These are phyloP conservation scores for Firmiana major DNA, from an alignment of 345 rosid genomes.

Conservation along the genomic window DNA sequence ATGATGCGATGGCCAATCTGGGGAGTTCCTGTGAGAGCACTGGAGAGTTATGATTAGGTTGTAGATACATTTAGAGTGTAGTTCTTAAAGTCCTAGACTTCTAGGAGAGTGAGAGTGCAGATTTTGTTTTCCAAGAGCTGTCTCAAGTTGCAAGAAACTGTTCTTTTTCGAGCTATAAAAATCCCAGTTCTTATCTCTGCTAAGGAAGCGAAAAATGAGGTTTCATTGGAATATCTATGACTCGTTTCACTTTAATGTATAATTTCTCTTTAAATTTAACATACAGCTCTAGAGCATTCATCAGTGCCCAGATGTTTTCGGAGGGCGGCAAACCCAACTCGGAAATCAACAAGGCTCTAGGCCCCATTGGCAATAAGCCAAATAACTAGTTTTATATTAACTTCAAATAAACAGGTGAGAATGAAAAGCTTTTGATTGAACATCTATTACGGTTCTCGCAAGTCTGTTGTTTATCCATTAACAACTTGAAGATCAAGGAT, in stretches of 20 bases:
- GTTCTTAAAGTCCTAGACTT: constrained; percentile 3
- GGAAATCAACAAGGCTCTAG: no score
- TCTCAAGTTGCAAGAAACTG: constrained; percentile 16
- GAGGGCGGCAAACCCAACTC: no score
- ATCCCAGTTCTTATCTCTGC: not conserved
- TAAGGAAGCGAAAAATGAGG: not conserved
- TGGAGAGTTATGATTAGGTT: constrained; percentile 36
- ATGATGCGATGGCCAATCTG: constrained; percentile 52
- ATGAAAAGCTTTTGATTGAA: no score
- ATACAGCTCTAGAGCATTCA: not conserved
- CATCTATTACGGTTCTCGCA: not conserved
- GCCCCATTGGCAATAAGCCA: no score
- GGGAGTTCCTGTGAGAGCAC: constrained; percentile 96
- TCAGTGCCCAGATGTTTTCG: not conserved
- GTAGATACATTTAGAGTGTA: not conserved
- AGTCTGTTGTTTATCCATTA: not conserved
- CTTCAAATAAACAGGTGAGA: no score
- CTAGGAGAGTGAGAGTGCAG: constrained; percentile 4
- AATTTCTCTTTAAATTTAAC: not conserved
- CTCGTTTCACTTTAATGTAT: not conserved
- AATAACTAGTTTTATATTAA: no score
- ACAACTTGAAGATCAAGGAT: not conserved
- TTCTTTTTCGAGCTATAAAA: not conserved
- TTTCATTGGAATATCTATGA: not conserved
- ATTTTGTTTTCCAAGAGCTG: constrained; percentile 24